phyloP scores from a whole-genome alignment of 2,329 filamentous ascomycete species.

The Torrubiellomyces zombiae region DNA sequence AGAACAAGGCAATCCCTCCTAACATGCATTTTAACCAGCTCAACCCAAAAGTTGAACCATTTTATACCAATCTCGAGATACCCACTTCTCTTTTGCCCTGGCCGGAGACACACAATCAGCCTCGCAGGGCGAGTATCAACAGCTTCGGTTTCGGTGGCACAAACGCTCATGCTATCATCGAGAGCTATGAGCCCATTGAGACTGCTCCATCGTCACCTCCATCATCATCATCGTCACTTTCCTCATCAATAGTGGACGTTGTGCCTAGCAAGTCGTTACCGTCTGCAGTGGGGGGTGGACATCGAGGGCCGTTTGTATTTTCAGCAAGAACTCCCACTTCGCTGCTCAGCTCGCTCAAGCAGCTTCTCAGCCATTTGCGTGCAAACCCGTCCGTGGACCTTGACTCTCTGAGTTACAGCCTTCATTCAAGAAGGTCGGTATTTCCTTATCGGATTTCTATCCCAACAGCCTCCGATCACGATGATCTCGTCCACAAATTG shows the following conservation, averaged over 20 bases:
- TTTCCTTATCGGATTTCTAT: too few relatives aligned
- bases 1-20: slow-evolving; percentile 10
- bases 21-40: background rate
- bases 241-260: background rate
- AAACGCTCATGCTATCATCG: slow-evolving; percentile 4
- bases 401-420: too few relatives aligned
- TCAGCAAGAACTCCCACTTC: slow-evolving; percentile 2
- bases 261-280: background rate
- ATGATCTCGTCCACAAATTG: too few relatives aligned
- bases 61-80: too few relatives aligned
- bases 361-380: slow-evolving; percentile 1
- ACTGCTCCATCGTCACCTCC: background rate
- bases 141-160: slow-evolving; percentile 4
- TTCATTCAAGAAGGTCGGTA: too few relatives aligned
- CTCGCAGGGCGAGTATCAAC: background rate
- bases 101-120: too few relatives aligned
- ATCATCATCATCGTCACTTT: background rate
- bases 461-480: too few relatives aligned
- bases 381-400: too few relatives aligned
- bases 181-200: slow-evolving; percentile 1
- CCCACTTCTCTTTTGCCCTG: background rate
- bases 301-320: slow-evolving; percentile 1
- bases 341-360: slow-evolving; percentile 2
- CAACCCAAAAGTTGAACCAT: background rate
- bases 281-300: background rate